These are phyloP conservation scores for Lactarius pseudohatsudake DNA, from an alignment of 768 basidiomycete species.

Conservation along the genomic window DNA sequence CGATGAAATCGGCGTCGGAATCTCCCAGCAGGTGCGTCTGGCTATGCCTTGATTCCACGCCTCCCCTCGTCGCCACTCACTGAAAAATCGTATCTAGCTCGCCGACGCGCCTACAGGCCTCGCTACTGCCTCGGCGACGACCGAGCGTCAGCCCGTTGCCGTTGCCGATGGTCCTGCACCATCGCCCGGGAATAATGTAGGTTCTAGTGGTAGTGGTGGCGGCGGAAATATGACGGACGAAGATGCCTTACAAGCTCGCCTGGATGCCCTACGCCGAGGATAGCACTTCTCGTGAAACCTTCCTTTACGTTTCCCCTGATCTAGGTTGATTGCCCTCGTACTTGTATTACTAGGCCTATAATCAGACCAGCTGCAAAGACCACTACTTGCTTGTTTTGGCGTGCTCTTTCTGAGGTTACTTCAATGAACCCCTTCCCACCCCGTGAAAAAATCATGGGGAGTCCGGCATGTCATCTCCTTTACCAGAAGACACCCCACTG, in stretches of 20 bases:
- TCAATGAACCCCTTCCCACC: no score
- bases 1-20: constrained; percentile 92
- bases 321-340: background rate
- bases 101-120: constrained; percentile 80
- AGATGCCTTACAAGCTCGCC: constrained; percentile 88
- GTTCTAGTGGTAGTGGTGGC: constrained; percentile 41
- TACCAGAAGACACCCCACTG: no score
- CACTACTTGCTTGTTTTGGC: background rate
- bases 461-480: background rate
- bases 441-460: background rate
- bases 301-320: constrained; percentile 9
- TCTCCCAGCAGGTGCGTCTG: constrained; percentile 74
- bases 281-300: constrained; percentile 35
- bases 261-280: constrained; percentile 84
- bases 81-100: constrained; percentile 49
- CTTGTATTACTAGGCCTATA: constrained; percentile 15
- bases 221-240: constrained; percentile 63
- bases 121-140: constrained; percentile 56
- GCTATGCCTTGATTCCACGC: constrained; percentile 19
- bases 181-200: constrained; percentile 36
- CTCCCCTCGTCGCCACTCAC: background rate
- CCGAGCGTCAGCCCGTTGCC: constrained; percentile 78
- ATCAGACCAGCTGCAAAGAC: background rate
- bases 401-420: background rate
- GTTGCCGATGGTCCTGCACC: constrained; percentile 66